phyloP scores from a whole-genome alignment of 225 moss, liverwort and hornwort species.

The Physcomitrellopsis africana region DNA sequence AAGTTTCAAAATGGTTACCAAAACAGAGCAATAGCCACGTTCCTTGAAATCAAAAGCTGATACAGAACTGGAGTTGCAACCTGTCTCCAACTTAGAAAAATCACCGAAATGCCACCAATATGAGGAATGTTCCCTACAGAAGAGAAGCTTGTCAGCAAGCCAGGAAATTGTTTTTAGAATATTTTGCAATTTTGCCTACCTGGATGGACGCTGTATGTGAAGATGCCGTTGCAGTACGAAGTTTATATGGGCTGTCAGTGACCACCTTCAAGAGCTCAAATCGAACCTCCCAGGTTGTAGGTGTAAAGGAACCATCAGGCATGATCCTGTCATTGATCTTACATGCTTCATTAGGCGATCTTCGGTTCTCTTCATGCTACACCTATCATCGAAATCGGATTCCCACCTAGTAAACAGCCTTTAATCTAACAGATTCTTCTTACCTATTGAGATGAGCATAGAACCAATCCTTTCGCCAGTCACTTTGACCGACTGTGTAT shows the following conservation, averaged over 20 bases:
- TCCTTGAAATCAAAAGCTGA: background rate
- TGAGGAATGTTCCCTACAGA: no score
- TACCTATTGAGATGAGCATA: conserved; percentile 85
- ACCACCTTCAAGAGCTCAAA: conserved; percentile 49
- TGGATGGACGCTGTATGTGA: conserved; percentile 75
- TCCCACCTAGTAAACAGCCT: background rate
- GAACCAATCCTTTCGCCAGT: conserved; percentile 88
- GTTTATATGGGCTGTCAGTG: conserved; percentile 49
- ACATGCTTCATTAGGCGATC: background rate
- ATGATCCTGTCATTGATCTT: conserved; percentile 51
- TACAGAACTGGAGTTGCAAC: no score
- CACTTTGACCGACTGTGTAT: conserved; percentile 74
- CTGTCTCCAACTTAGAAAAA: no score
- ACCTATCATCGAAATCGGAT: background rate
- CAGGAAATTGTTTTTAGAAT: background rate
- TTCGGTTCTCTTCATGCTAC: background rate
- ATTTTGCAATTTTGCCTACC: conserved; percentile 28
- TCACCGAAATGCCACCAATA: no score
- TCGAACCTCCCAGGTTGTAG: conserved; percentile 81
- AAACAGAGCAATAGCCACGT: background rate
- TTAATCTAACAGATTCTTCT: background rate
- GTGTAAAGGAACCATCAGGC: conserved; percentile 43
- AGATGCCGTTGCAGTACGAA: conserved; percentile 75
- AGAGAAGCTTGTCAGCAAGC: background rate
- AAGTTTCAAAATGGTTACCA: no score